Evolutionary conservation across 768 basidiomycete genomes (phyloP), one percentile per base, ranked within the genome.

Genomic region (Piloderma croceum): DNA sequence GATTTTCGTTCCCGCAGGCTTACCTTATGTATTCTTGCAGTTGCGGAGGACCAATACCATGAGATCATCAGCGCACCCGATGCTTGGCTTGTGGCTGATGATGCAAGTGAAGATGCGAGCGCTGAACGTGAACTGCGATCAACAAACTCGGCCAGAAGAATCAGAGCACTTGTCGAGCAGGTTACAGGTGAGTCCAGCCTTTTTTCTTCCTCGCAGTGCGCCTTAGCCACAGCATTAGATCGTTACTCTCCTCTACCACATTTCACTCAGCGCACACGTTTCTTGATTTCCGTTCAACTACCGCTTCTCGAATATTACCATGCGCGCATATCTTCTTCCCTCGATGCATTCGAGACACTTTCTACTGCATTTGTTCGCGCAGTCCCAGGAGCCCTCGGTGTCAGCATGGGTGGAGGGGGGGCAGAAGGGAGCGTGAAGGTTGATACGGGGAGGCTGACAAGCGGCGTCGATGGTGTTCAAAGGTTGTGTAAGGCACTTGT

Each of bases 301-400:
- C 91, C 93, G 1, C 56, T 96, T 10, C 64, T 99, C 10, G 76
- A 85, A 42, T 65, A 73, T 5, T 99, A 96, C 59, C 74, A 79
- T 45, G 62, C 67, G 7, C 81, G 93, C 15, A 81, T 99, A 58
- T 70, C 77, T 1, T 77, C 83, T 7, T 90, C 92, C 7, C 65
- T 97, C 19, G 91, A 97, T 52, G 94, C 93, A 0, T 97, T 97
- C 50, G 96, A 98, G 60, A 85, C 83, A 2, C 69, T 96, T 5
- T 90, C 91, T 1, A 90, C 87, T 22, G 76, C 83, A 0, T 79
- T 99, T 48, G 78, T 92, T 31, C 83, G 90, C 11, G 85, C 85
- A 3, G 92, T 98, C 2, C 96, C 96, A 1, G 96, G 96, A 13
- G 90, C 90, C 1, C 70, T 98, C 29, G 65, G 69, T 21, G 58